Evolutionary conservation across 1,284 basidiomycete genomes (phyloP).

Genomic region (Prillingera fragicola): DNA sequence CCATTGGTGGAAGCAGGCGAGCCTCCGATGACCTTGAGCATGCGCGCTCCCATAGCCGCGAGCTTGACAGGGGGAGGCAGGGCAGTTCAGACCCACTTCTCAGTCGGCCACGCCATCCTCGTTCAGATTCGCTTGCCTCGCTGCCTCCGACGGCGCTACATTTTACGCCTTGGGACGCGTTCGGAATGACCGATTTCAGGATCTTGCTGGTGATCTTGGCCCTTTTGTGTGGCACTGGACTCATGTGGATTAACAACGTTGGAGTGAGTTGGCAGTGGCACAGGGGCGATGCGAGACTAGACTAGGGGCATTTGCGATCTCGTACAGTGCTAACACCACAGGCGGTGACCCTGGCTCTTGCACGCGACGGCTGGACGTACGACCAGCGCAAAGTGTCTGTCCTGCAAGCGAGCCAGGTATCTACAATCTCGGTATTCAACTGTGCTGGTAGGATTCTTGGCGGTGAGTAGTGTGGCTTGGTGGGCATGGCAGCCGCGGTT

Average conservation of each 20-base stretch:
- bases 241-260: constrained; percentile 95
- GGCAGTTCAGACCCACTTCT: constrained; percentile 2
- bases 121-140: constrained; percentile 21
- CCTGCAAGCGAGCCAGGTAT: constrained; percentile 81
- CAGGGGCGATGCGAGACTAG: no score
- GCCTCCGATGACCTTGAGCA: neutral
- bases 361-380: constrained; percentile 60
- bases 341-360: constrained; percentile 81
- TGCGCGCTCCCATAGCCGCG: constrained; percentile 41
- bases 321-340: no score
- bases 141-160: constrained; percentile 24
- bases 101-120: constrained; percentile 6
- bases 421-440: constrained; percentile 76
- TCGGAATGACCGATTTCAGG: constrained; percentile 61
- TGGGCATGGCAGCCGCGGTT: no score
- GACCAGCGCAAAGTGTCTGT: constrained; percentile 62
- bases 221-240: constrained; percentile 73
- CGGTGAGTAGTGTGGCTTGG: constrained; percentile 56
- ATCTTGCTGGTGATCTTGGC: constrained; percentile 65
- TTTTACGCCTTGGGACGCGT: constrained; percentile 26
- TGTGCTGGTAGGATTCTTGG: constrained; percentile 73
- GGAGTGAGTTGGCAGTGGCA: constrained; percentile 52
- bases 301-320: no score
- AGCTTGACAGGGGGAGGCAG: constrained; percentile 21
- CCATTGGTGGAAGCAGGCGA: no score